Conservation (phyloP, 2,329 filamentous ascomycete genomes). For the Cladobotryum mycophilum region DNA sequence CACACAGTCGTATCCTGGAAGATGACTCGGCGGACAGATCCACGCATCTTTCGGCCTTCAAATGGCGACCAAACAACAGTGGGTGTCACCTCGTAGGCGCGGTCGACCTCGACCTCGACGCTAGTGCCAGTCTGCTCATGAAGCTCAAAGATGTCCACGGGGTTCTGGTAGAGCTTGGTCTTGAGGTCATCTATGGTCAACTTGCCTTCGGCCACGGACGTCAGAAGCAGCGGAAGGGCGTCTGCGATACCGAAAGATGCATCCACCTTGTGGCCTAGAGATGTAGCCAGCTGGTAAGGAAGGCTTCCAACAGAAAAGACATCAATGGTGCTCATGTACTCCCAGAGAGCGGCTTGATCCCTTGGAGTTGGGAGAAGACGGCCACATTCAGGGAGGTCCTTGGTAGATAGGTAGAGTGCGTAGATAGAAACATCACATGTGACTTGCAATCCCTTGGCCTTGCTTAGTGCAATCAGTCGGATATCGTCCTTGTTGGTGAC, state of each 20-base stretch:
- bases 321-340: slow-evolving; percentile 65
- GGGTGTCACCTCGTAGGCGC: slow-evolving; percentile 54
- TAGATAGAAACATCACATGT: slow-evolving; percentile 81
- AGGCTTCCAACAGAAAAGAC: slow-evolving; percentile 74
- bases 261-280: slow-evolving; percentile 46
- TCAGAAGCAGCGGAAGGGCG: slow-evolving; percentile 66
- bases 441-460: slow-evolving; percentile 74
- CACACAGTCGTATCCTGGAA: slow-evolving; percentile 71
- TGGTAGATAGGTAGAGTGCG: slow-evolving; percentile 66
- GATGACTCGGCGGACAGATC: slow-evolving; percentile 66
- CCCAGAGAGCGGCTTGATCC: slow-evolving; percentile 70
- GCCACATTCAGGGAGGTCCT: slow-evolving; percentile 61
- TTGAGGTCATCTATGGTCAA: slow-evolving; percentile 70
- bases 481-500: slow-evolving; percentile 77
- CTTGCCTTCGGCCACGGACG: slow-evolving; percentile 66
- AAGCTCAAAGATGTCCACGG: slow-evolving; percentile 74
- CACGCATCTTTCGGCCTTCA: slow-evolving; percentile 60
- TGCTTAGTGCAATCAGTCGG: slow-evolving; percentile 67
- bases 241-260: slow-evolving; percentile 64
- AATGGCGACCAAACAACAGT: slow-evolving; percentile 62
- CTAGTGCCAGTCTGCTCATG: slow-evolving; percentile 70
- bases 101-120: slow-evolving; percentile 70
- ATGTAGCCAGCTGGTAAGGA: slow-evolving; percentile 65
- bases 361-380: slow-evolving; percentile 55
- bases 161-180: slow-evolving; percentile 66